Base-by-base conservation (phyloP, 345 rosid species). In the Populus pruinosa region DNA sequence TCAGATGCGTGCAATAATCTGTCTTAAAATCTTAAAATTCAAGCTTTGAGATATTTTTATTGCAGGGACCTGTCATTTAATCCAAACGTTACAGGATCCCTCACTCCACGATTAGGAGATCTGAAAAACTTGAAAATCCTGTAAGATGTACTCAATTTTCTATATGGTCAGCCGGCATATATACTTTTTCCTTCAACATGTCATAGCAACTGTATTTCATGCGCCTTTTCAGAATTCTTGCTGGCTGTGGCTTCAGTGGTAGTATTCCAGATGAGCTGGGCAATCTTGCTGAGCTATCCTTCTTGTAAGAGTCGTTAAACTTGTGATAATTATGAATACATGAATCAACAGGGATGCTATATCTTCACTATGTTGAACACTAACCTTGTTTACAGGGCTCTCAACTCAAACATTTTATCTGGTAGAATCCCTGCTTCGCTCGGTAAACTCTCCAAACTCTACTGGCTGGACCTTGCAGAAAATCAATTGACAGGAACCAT, bases 391-490 rank as follows among this genome's bases (percentile, higher is more conserved):
- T 10, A 65, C 87, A 93, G 97, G 91, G 98, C 98, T 67, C 87
- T 93, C 83, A 92, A 96, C 84, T 88, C 93, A 31, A 96, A 93
- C 84, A 92, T 93, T 77, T 91, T 96, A 74, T 90, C 89, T 0
- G 98, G 97, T 47, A 77, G 41, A 70, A 92, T 96, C 67, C 99
- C 98, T 13, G 79, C 93, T 27, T 87, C 96, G 29, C 55, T 96
- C 75, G 97, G 98, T 56, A 89, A 86, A 63, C 92, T 95, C 74
- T 90, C 92, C 72, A 87, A 88, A n/a, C 91, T 92, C 59, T 87
- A 86, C 72, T 92, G 94, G 98, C 79, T 96, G 39, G 99, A 96
- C 84, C 85, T 96, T n/a, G 93, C 98, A 65, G 97, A 93, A 68
- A 96, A 96, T 80, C 93, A 90, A 70, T 72, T 96, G 82, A 83